Evolutionary conservation across 2,329 filamentous ascomycete genomes (phyloP), one percentile per base, ranked within the genome.

Genomic region (Beauveria bassiana): DNA sequence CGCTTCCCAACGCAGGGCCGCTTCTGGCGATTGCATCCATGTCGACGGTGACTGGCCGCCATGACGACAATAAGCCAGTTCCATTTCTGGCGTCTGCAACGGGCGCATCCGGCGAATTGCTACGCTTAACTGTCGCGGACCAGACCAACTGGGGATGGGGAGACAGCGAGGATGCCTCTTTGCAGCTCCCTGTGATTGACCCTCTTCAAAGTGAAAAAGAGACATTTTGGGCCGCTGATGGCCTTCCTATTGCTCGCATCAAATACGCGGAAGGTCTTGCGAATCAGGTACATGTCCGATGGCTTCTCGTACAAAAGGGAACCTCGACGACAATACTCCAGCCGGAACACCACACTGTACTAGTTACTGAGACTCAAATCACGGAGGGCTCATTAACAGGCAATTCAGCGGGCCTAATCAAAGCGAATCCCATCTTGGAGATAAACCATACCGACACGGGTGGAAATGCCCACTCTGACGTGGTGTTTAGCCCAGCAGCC

Each of bases 401-500:
- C 12, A 71, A 70, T 64, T 70, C 68, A 1, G 67, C 79, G 3
- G 85, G 85, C 0, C 76, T 77, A 57, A 77, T 92, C 18, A 76
- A 81, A 45, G 73, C 81, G 2, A 85, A 84, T 50, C 80, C 79
- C 0, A 68, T 89, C 3, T 69, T 84, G 7, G 78, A 75, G 10
- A 70, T 91, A n/a, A 71, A 75, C 0, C 75, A 76, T 16, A 70
- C 77, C 2, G 72, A 81, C 34, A 86, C 83, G 0, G 85, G 82
- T 1, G 81, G 81, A 1, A 74, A 72, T 34, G 69, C 78, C 0
- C 86, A 90, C 66, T 79, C 79, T 0, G 86, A 92, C 71, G 76
- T 89, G 3, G 73, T 82, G 0, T 89, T 92, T 70, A 87, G 86
- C 64, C 83, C 87, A 0, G 72, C 72, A 4, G 68, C 68, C 5